These are phyloP conservation scores for Acacia melanoxylon DNA, from an alignment of 306 rosid genomes.

Conservation along the genomic window DNA sequence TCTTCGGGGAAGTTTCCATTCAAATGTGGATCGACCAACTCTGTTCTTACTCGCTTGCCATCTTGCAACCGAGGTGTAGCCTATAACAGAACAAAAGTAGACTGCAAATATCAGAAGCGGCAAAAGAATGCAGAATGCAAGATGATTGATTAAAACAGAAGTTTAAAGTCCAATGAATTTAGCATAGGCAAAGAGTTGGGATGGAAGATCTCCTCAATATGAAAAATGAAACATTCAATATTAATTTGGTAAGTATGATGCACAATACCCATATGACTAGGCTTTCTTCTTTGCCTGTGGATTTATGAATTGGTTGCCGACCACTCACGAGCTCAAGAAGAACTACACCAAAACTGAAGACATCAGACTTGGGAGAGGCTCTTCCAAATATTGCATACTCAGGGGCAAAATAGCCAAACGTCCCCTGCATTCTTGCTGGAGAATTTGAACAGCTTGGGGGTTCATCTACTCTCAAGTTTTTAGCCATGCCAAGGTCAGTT, in stretches of 20 bases:
- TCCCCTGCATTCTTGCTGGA: conserved; percentile 97
- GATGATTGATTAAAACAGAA: neutral
- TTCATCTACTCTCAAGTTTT: conserved; percentile 75
- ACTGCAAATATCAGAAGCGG: neutral
- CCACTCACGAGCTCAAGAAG: conserved; percentile 99
- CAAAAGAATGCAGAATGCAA: conserved; percentile 6
- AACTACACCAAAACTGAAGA: conserved; percentile 96
- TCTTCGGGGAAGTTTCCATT: conserved; percentile 72
- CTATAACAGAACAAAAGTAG: conserved; percentile 47
- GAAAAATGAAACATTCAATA: conserved; percentile 14
- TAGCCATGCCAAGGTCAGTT: conserved; percentile 98
- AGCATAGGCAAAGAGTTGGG: neutral
- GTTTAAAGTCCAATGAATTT: neutral
- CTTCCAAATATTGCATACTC: conserved; percentile 92
- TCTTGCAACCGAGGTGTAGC: conserved; percentile 87
- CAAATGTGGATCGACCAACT: conserved; percentile 78
- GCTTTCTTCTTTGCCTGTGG: conserved; percentile 82
- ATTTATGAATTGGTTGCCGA: conserved; percentile 80
- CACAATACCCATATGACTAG: conserved; percentile 89
- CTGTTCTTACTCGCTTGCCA: conserved; percentile 64
- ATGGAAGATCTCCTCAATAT: conserved; percentile 2
- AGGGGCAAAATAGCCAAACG: conserved; percentile 99
- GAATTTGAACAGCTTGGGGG: conserved; percentile 80
- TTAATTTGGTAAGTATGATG: conserved; percentile 5
- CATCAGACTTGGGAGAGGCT: conserved; percentile 92